Evolutionary conservation across 306 rosid genomes (phyloP).

Genomic region (Spatholobus suberectus): DNA sequence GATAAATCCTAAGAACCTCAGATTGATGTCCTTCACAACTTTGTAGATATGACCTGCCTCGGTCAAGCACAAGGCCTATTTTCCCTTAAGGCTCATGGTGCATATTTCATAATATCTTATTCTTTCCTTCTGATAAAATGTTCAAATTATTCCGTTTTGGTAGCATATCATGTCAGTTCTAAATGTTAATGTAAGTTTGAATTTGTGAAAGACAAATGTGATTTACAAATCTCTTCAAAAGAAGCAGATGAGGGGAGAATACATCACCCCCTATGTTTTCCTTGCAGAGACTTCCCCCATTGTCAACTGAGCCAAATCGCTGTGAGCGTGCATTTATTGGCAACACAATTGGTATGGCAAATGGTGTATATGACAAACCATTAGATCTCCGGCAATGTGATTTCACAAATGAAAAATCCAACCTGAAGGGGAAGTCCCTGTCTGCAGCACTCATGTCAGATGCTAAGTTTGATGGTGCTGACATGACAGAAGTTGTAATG

Average conservation of each 20-base stretch:
- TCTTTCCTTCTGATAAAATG: background rate
- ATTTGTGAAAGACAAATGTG: conserved; percentile 18
- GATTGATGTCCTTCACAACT: background rate
- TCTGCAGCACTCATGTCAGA: conserved; percentile 97
- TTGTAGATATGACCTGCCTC: background rate
- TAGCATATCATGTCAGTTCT: background rate
- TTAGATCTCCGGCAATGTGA: conserved; percentile 93
- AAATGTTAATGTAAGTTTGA: conserved; percentile 10
- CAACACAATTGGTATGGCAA: conserved; percentile 95
- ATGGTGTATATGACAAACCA: conserved; percentile 93
- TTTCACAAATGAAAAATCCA: conserved; percentile 77
- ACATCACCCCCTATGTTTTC: conserved; percentile 21
- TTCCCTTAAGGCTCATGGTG: too few relatives aligned
- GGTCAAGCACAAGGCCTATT: conserved; percentile 7
- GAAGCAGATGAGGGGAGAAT: conserved; percentile 2
- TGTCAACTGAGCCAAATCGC: conserved; percentile 86
- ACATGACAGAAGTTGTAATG: conserved; percentile 96
- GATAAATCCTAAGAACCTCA: background rate
- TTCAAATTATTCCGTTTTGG: background rate
- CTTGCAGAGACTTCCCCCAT: conserved; percentile 90
- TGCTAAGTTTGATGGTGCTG: conserved; percentile 97
- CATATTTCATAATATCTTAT: background rate
- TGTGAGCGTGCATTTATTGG: conserved; percentile 93
- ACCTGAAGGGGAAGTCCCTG: conserved; percentile 88
- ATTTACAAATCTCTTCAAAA: background rate